Conservation (phyloP, 73 alveolate species). For the Loxodes magnus region DNA sequence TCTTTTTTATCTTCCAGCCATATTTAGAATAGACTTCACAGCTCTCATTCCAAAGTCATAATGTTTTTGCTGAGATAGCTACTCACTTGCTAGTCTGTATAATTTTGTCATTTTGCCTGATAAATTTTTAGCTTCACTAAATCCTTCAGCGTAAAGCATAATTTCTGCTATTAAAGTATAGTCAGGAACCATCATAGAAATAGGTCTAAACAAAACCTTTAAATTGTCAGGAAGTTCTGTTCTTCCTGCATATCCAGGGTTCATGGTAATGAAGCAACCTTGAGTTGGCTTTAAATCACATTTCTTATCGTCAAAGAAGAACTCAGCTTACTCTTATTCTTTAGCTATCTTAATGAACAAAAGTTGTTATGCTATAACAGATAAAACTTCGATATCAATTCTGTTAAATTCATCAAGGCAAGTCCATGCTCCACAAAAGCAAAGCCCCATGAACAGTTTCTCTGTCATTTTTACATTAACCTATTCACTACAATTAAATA, state of each 20-base stretch:
- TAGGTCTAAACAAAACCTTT: slow-evolving; percentile 81
- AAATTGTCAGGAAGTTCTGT: slow-evolving; percentile 97
- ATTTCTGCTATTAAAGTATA: slow-evolving; percentile 97
- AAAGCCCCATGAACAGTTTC: slow-evolving; percentile 75
- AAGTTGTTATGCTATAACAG: slow-evolving; percentile 94
- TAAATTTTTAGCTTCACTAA: slow-evolving; percentile 83
- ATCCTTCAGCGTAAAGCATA: slow-evolving; percentile 95
- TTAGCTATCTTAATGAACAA: slow-evolving; percentile 90
- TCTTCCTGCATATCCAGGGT: slow-evolving; percentile 98
- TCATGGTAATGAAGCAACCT: slow-evolving; percentile 97
- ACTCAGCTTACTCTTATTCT: slow-evolving; percentile 65
- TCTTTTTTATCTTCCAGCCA: slow-evolving; percentile 93
- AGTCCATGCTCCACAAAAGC: slow-evolving; percentile 94
- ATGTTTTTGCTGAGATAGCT: slow-evolving; percentile 94
- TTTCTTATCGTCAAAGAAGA: slow-evolving; percentile 83
- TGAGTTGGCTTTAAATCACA: slow-evolving; percentile 61
- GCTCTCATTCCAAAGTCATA: slow-evolving; percentile 99
- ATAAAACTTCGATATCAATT: slow-evolving; percentile 92
- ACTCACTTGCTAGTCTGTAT: slow-evolving; percentile 77
- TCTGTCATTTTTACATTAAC: slow-evolving; percentile 68
- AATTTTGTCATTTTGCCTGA: slow-evolving; percentile 92
- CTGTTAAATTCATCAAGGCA: slow-evolving; percentile 98
- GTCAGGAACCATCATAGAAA: slow-evolving; percentile 89
- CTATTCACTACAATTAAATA: slow-evolving; percentile 81
- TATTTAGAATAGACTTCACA: slow-evolving; percentile 91